Base-by-base conservation (phyloP, 805 yeast species). In the Metschnikowia peoriensis region DNA sequence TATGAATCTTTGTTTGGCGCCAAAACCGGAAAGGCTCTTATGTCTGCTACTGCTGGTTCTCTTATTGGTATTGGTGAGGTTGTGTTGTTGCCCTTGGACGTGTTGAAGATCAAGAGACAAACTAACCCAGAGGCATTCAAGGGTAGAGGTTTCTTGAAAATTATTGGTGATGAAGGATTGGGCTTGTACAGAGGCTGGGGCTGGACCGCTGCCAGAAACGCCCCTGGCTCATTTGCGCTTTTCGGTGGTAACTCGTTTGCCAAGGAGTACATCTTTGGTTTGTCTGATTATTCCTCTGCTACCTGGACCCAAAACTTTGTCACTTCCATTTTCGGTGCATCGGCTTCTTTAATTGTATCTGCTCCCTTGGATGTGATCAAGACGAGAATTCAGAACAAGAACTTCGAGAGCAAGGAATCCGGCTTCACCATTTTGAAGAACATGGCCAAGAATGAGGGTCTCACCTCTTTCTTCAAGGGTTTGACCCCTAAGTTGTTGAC, bases 161-260 rank as follows among this genome's bases (percentile, higher is more conserved):
- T 94, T 65, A 68, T 94, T 55, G 66, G 78, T 51, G 99, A 94
- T 68, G 99, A 94, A 75, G 98, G 99, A 16, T 80, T 90, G 54
- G 90, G 94, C 27, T 79, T 94, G 62, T 94, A 94, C 77, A 82
- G 97, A 69, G 99, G 99, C 60, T 92, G 97, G 96, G 98, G 97
- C 53, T 94, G 99, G 99, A 94, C 99, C 54, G 96, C 96, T 62
- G 99, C 99, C 42, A 87, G 99, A 82, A 94, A 94, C 70, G 97
- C 98, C 2, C 99, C 99, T 38, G 99, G 99, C 54, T 90, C 97
- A 1, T 94, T 94, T 67, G 97, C 98, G 15, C 78, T 94, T 52
- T 94, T 94, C 62, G 99, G 99, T 62, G 99, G 98, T 75, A 91
- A 93, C 67, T 97, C 99, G 14, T 94, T 94, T 69, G 98, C 99